Percentiles rank a stretch among this genome's conserved stretches.
phyloP scores from a whole-genome alignment of 75 land plant genomes.

The Selaginella tamariscina region DNA sequence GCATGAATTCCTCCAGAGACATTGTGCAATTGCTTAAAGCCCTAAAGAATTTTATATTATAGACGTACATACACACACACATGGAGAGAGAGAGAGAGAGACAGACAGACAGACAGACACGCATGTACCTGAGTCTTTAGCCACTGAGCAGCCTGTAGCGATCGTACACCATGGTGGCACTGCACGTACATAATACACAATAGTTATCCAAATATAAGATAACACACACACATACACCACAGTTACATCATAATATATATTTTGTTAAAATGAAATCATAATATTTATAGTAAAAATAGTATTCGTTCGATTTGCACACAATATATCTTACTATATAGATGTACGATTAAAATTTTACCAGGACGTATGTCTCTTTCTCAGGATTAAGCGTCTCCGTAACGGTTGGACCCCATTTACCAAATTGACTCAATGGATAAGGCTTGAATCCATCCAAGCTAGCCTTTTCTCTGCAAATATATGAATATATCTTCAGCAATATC shows the following conservation, averaged over 20 bases:
- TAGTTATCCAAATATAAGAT: not conserved
- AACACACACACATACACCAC: constrained; percentile 8
- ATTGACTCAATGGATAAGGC: constrained; percentile 75
- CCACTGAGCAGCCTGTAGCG: constrained; percentile 89
- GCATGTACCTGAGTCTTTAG: constrained; percentile 78
- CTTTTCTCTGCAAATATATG: constrained; percentile 33
- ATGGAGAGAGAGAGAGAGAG: not conserved
- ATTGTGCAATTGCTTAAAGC: constrained; percentile 67
- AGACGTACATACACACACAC: not conserved
- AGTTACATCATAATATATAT: not conserved
- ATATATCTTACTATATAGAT: not conserved
- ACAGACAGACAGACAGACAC: not conserved
- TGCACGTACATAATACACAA: constrained; percentile 36
- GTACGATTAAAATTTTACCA: constrained; percentile 36
- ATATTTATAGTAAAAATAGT: not conserved
- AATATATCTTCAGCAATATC: too few species aligned
- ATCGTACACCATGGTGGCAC: constrained; percentile 98
- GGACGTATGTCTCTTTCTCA: constrained; percentile 72
- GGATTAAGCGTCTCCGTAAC: constrained; percentile 65
- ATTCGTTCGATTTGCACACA: not conserved
- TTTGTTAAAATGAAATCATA: not conserved
- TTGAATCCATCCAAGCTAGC: constrained; percentile 82
- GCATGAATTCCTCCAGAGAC: constrained; percentile 94
- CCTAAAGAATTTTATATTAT: too few species aligned
- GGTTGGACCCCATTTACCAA: constrained; percentile 85